These are phyloP conservation scores for Aspergillus avenaceus DNA, from an alignment of 495 filamentous ascomycete species.

Conservation along the genomic window DNA sequence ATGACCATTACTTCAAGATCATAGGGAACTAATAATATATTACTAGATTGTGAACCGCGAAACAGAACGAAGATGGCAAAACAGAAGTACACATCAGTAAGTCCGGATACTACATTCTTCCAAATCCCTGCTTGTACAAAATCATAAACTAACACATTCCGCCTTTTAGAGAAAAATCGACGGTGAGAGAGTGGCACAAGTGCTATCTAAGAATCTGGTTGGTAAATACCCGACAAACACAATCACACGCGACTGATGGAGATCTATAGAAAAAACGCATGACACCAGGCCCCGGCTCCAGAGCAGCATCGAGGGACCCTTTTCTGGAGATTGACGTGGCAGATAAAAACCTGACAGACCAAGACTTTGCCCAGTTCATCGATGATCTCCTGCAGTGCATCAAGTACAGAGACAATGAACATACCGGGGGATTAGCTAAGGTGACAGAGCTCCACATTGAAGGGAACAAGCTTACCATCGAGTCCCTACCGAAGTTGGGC, in stretches of 20 bases:
- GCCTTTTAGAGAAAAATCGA: constrained; percentile 35
- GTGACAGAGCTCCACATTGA: constrained; percentile 45
- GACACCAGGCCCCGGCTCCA: constrained; percentile 26
- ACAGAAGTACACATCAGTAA: constrained; percentile 36
- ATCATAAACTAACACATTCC: background rate
- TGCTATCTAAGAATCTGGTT: constrained; percentile 43
- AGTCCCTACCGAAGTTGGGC: constrained; percentile 32
- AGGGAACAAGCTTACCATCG: constrained; percentile 35
- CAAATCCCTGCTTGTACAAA: background rate
- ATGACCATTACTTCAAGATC: no score
- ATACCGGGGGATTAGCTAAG: constrained; percentile 25
- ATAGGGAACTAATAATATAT: background rate
- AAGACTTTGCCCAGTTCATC: constrained; percentile 38
- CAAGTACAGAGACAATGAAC: constrained; percentile 21
- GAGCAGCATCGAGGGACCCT: constrained; percentile 33
- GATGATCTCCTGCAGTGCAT: constrained; percentile 35
- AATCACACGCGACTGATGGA: constrained; percentile 6
- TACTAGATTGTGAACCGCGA: background rate
- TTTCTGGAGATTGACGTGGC: constrained; percentile 44
- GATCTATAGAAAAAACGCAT: constrained; percentile 35
- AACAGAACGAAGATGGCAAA: constrained; percentile 27
- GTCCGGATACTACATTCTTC: background rate
- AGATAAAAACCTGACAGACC: constrained; percentile 38
- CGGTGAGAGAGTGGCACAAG: constrained; percentile 41
- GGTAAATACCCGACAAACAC: constrained; percentile 7